Base-by-base conservation (phyloP, 2,329 filamentous ascomycete genomes). In the Drechslerella coelobrocha region DNA sequence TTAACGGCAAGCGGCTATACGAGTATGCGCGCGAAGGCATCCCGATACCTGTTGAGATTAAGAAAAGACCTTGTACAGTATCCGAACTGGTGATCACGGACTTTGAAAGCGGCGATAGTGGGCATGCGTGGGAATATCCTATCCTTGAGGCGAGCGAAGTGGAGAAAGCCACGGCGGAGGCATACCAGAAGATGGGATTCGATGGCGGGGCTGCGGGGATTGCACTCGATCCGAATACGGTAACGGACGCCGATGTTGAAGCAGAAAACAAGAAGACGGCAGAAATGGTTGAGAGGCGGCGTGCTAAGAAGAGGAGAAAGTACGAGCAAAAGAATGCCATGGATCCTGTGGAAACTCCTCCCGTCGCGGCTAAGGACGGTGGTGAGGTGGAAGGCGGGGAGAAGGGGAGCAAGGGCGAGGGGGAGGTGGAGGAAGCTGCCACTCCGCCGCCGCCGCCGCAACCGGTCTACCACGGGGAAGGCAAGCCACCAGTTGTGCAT, bases 21-120 rank as follows among this genome's bases (percentile, higher is more conserved):
- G 92, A 99, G 80, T 97, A 97, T 79, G 94, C 94, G 19, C 85
- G 94, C 52, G 91, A 92, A 78, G 94, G 94, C 14, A 91, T 89
- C 77, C 86, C 90, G 34, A 88, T 96, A 14, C 94, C 94, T 0
- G 83, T 89, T 61, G 89, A 96, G 78, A 94, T 99, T 68, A 84
- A 92, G 77, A 86, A 89, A 59, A 83, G 93, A 63, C 85, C 89
- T 1, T 90, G 97, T 39, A 87, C 91, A 56, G 90, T 96, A 0
- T 79, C 84, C 50, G 85, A 92, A 37, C 79, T 97, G 74, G 90
- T 95, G 78, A 79, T 97, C 66, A 77, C 95, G 6, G 91, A 97
- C 77, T 99, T 91, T 83, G 90, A 92, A 75, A 89, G 90, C 1
- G 92, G 91, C 1, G 86, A 85, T 52, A 93, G 97, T 80, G 82